Base-by-base conservation (phyloP, 192 early-diverging fungal genomes). In the Backusella australiensis region DNA sequence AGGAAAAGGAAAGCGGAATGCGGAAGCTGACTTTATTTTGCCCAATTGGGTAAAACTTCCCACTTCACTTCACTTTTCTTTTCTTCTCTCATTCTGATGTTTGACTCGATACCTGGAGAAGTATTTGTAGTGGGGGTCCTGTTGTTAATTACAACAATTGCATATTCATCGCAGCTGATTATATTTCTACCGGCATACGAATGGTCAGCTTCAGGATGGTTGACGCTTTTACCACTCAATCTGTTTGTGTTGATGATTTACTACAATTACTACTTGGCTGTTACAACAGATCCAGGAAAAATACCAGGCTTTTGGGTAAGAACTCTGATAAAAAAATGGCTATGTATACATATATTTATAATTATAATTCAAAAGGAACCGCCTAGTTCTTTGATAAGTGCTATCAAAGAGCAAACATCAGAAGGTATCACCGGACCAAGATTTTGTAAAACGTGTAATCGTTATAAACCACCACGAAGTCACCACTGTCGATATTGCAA, bases 251-350 rank as follows among this genome's bases (percentile, higher is more conserved):
- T 89, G 17, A 86, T 92, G 63, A 88, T 97, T 11, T 94, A 88
- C 81, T 89, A 91, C 83, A 97, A 98, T 85, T 99, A 98, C 83
- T 94, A 90, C 71, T 82, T 95, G n/a, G 93, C 93, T 6, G 89
- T 88, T 53, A 82, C 81, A 0, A 94, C 93, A 17, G 85, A 93
- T 71, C 96, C 97, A 0, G 97, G 97, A 5, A 80, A 80, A 34
- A 91, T 95, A 15, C 94, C 96, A 32, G 53, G 77, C 0, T 69
- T 83, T 14, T 90, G 86, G 86, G 87, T 82, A 76, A 68, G 1
- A 67, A 46, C 39, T 6, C 11, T 2, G 6, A 34, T n/a, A 11
- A 9, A 75, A 26, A 19, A 23, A 46, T 23, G n/a, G n/a, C 5
- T 26, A 23, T 11, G 23, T 34, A 23, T n/a, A 34, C 2, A 0